A percentile compares a stretch with the other conserved stretches of the same genome.
These are phyloP conservation scores for Akebia trifoliata DNA, from an alignment of 164 flowering plant genomes.

Conservation along the genomic window DNA sequence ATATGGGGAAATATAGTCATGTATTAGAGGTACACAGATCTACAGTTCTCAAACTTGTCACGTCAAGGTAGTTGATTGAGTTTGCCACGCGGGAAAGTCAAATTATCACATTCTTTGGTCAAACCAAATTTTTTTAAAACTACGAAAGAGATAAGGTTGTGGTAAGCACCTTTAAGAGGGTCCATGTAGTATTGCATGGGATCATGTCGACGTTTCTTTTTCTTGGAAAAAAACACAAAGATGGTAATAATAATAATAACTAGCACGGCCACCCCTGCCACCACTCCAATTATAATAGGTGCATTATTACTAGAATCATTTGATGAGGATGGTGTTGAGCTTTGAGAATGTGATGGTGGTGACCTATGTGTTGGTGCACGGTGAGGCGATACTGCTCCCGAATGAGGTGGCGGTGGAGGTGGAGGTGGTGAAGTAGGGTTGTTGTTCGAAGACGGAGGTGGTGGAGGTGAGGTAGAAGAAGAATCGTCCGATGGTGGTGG, in stretches of 20 bases:
- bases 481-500: not conserved
- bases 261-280: conserved; percentile 28
- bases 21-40: too few relatives aligned
- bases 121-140: not conserved
- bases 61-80: too few relatives aligned
- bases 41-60: too few relatives aligned
- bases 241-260: conserved; percentile 24
- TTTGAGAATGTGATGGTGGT: not conserved
- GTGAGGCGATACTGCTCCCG: conserved; percentile 5
- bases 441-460: conserved; percentile 4
- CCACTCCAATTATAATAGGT: conserved; percentile 25
- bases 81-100: too few relatives aligned
- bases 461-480: not conserved
- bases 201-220: conserved; percentile 24
- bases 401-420: not conserved
- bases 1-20: not conserved
- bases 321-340: conserved; percentile 1
- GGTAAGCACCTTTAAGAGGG: conserved; percentile 20
- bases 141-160: not conserved
- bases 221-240: conserved; percentile 16
- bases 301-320: not conserved
- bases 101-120: too few relatives aligned
- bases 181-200: conserved; percentile 26
- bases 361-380: conserved; percentile 10
- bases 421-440: not conserved